Conservation (phyloP, 495 filamentous ascomycete genomes). For the Bacidia gigantensis region DNA sequence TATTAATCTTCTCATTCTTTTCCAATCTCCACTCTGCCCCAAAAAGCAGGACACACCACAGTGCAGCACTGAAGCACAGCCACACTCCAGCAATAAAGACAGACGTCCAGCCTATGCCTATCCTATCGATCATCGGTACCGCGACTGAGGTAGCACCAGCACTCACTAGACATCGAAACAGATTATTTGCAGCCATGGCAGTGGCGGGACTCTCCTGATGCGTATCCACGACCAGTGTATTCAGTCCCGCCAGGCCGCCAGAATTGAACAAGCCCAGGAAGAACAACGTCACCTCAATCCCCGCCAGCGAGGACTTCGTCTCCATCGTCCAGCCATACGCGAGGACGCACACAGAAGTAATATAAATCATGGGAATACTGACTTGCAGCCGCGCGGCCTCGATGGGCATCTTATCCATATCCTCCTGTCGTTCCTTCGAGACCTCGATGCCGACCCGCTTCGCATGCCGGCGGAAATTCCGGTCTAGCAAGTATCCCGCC, state of each 20-base stretch:
- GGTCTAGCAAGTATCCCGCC: constrained; percentile 31
- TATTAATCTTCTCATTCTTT: no score
- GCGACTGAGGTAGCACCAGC: no score
- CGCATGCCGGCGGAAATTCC: constrained; percentile 34
- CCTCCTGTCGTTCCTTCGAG: constrained; percentile 25
- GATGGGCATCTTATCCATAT: constrained; percentile 31
- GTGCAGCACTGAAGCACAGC: no score
- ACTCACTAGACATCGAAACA: constrained; percentile 15
- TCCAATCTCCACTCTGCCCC: no score
- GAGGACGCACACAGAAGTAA: constrained; percentile 21
- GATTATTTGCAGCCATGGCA: constrained; percentile 15
- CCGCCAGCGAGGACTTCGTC: constrained; percentile 23
- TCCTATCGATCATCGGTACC: no score
- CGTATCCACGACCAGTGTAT: constrained; percentile 18
- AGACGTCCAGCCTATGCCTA: no score
- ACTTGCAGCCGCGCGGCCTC: constrained; percentile 27
- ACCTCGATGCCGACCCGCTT: constrained; percentile 23
- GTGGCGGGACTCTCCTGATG: constrained; percentile 15
- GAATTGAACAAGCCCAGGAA: no score
- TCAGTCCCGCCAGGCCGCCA: no score
- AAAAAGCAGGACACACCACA: no score
- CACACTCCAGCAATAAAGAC: no score
- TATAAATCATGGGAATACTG: constrained; percentile 25
- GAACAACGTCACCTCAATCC: no score
- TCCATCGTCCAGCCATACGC: constrained; percentile 38